phyloP scores from a whole-genome alignment of 2,329 filamentous ascomycete genomes.

The Fusarium pseudonygamai region DNA sequence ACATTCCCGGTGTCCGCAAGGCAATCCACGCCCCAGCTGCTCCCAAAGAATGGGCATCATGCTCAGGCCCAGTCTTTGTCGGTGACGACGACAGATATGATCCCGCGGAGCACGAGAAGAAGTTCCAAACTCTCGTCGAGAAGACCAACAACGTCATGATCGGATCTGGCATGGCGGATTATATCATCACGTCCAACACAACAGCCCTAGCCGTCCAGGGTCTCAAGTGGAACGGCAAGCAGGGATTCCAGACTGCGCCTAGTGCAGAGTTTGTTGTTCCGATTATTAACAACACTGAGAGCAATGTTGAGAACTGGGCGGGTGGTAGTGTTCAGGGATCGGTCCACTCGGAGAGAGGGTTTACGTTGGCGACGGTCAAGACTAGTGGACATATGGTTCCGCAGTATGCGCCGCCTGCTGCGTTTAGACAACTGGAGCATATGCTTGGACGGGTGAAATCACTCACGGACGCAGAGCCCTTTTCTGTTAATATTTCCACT shows the following conservation, averaged over 20 bases:
- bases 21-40: not conserved
- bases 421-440: slow-evolving; percentile 12
- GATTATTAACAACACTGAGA: not conserved
- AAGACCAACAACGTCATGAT: slow-evolving; percentile 18
- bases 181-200: slow-evolving; percentile 20
- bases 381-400: slow-evolving; percentile 23
- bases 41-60: slow-evolving; percentile 6
- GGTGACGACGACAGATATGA: not conserved
- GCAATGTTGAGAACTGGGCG: slow-evolving; percentile 18
- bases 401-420: slow-evolving; percentile 16
- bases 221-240: slow-evolving; percentile 8
- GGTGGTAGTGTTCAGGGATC: slow-evolving; percentile 13
- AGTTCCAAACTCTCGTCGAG: slow-evolving; percentile 10
- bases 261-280: slow-evolving; percentile 13
- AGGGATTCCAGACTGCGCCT: slow-evolving; percentile 1
- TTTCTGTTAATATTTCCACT: slow-evolving; percentile 12
- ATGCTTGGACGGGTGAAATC: slow-evolving; percentile 21
- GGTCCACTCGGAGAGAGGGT: not conserved
- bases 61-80: not conserved
- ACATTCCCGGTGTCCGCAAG: slow-evolving; percentile 1
- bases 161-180: slow-evolving; percentile 8
- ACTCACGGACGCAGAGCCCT: not conserved
- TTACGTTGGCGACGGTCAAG: slow-evolving; percentile 9
- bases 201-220: not conserved
- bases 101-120: slow-evolving; percentile 3